Base-by-base conservation (phyloP, 192 early-diverging fungal genomes). In the Coemansia sp. region DNA sequence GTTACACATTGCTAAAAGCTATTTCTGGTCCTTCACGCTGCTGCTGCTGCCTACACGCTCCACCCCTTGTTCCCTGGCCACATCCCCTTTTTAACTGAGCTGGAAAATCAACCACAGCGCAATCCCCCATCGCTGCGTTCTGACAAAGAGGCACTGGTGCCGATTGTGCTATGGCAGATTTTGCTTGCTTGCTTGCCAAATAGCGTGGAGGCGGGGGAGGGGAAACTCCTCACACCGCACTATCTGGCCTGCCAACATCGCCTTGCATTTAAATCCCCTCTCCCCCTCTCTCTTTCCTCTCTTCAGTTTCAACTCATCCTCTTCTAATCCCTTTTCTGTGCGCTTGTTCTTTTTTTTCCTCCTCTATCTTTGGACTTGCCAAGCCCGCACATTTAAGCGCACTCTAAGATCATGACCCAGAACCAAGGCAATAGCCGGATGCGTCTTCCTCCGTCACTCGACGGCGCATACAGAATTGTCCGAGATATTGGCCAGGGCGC, bases 401-500 rank as follows among this genome's bases (percentile, higher is more conserved):
- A 42, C 7, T 37, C 26, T 28, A 43, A 46, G n/a, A 58, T 20
- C 49, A 70, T 70, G 76, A 46, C 71, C n/a, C 76, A 79, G 59
- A 68, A 48, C 59, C 70, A 68, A 53, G 34, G 66, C 33, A 59
- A 28, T n/a, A 77, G 67, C 59, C 79, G 79, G 29, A 82, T 82
- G 79, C 79, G 79, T 20, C 71, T 84, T 43, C 89, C 89, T 60
- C 83, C 84, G 37, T 75, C 85, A 26, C 69, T 90, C 21, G 86
- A 69, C 48, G 73, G 71, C 43, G 68, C 83, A 29, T 95, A 94
- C 76, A 82, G 81, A 49, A 80, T 95, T 43, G 75, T 89, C 31
- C 79, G 92, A n/a, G 91, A 96, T 71, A 81, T 96, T 45, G 94
- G 94, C 12, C 87, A 91, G 64, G 94, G 94, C 45, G 93, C 94